Evolutionary conservation across 2,329 filamentous ascomycete genomes (phyloP), one percentile per base, ranked within the genome.

Genomic region (Ophiosphaerella korrae): DNA sequence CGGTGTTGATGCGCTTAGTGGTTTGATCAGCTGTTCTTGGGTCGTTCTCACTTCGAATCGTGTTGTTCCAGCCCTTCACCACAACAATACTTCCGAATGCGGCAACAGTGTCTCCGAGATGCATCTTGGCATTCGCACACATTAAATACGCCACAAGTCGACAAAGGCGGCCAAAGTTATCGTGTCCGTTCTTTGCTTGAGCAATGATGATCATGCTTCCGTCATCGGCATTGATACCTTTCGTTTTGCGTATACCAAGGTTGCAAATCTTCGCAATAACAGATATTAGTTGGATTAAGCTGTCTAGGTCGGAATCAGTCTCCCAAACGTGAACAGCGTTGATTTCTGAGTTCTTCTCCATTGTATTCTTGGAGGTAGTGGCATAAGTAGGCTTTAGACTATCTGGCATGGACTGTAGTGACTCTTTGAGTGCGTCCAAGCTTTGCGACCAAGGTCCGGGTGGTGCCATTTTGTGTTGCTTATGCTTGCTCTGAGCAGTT

Each of bases 311-410:
- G 1, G 66, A 63, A 11, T 69, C 60, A 0, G 60, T 55, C 41
- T 73, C 69, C 69, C 69, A 73, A n/a, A 73, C 52, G 40, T 71
- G 67, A 1, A 73, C 51, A 9, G 58, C 59, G 5, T 55, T 40
- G 5, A 58, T 24, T 21, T 67, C 51, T 39, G 63, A 67, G 12
- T 70, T 50, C 16, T 57, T 57, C 13, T 62, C 52, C 0, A 67
- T 47, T 2, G 62, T 58, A 1, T 52, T 41, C 14, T 59, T 54
- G 0, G 68, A 69, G 2, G 60, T 52, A 5, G 42, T 48, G 14
- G 58, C 47, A 39, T 71, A 67, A 5, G 58, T 31, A 1, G 54
- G 32, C 34, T 66, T 67, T 55, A 68, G 60, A 14, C 63, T 45
- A 3, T 50, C 34, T 1, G 69, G 70, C 42, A 67, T 67, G 1